Conservation (phyloP, 768 basidiomycete genomes). For the Mycena rosella region DNA sequence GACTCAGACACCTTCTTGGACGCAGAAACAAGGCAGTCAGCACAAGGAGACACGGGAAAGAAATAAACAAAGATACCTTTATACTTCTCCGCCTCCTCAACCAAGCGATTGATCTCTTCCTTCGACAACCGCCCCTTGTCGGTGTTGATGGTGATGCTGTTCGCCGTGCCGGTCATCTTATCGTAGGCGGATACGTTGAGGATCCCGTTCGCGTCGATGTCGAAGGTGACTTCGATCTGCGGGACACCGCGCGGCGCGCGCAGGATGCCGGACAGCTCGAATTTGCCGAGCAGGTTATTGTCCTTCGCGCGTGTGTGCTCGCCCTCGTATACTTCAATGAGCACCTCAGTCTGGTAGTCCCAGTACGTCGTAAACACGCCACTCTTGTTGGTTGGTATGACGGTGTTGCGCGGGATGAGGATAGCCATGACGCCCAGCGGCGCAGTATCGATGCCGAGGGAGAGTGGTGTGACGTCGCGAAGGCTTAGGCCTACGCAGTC, state of each 20-base stretch:
- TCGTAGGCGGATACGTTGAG: conserved; percentile 94
- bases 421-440: too few species aligned
- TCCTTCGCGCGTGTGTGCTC: conserved; percentile 9
- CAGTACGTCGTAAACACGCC: too few species aligned
- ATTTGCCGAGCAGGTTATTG: conserved; percentile 12
- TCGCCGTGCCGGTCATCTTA: conserved; percentile 96
- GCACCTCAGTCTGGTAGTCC: not conserved
- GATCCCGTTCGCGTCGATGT: not conserved
- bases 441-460: too few species aligned
- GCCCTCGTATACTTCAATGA: conserved; percentile 12
- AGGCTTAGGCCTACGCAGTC: too few species aligned
- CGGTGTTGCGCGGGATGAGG: too few species aligned
- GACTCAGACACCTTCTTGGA: not conserved
- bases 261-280: not conserved
- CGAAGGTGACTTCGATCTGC: conserved; percentile 17
- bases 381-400: too few species aligned
- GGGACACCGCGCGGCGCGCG: conserved; percentile 8
- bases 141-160: conserved; percentile 93
- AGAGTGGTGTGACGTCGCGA: too few species aligned
- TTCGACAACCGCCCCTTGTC: conserved; percentile 97
- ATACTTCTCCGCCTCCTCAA: conserved; percentile 92
- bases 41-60: conserved; percentile 6
- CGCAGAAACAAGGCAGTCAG: conserved; percentile 4
- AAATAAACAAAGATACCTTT: conserved; percentile 60
- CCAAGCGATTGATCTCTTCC: conserved; percentile 99